Conservation (phyloP, 176 grass and related monocot genomes). For the Tillandsia fasciculata region DNA sequence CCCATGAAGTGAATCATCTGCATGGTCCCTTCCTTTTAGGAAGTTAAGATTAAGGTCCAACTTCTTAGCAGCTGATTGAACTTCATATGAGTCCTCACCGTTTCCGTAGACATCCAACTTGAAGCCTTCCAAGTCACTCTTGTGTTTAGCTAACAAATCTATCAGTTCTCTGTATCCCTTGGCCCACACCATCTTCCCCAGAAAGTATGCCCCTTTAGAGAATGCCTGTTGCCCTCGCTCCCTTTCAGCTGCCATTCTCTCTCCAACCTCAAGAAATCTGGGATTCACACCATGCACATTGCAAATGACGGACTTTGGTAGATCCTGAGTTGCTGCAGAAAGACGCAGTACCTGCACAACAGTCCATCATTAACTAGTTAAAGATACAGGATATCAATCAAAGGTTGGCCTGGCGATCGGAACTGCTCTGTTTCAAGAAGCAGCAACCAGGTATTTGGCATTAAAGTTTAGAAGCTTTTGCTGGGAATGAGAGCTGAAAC, state of each 20-base stretch:
- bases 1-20: conserved; percentile 90
- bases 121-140: conserved; percentile 65
- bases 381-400: neutral
- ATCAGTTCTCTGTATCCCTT: conserved; percentile 92
- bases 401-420: too few species aligned
- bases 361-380: neutral
- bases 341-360: conserved; percentile 61
- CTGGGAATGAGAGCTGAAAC: too few species aligned
- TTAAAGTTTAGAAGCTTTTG: too few species aligned
- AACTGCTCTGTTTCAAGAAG: too few species aligned
- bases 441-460: too few species aligned
- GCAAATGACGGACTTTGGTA: conserved; percentile 85
- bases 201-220: conserved; percentile 89
- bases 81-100: conserved; percentile 78
- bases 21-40: conserved; percentile 82
- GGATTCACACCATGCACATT: conserved; percentile 94
- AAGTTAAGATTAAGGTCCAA: conserved; percentile 85
- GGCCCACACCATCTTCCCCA: conserved; percentile 98
- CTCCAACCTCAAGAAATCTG: conserved; percentile 75
- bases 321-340: conserved; percentile 82
- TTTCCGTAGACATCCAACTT: conserved; percentile 84
- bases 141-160: conserved; percentile 62
- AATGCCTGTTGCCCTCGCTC: conserved; percentile 45
- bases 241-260: conserved; percentile 51
- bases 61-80: conserved; percentile 57